phyloP scores from a whole-genome alignment of 1,284 basidiomycete genomes.

The Porogramme epimiltina region DNA sequence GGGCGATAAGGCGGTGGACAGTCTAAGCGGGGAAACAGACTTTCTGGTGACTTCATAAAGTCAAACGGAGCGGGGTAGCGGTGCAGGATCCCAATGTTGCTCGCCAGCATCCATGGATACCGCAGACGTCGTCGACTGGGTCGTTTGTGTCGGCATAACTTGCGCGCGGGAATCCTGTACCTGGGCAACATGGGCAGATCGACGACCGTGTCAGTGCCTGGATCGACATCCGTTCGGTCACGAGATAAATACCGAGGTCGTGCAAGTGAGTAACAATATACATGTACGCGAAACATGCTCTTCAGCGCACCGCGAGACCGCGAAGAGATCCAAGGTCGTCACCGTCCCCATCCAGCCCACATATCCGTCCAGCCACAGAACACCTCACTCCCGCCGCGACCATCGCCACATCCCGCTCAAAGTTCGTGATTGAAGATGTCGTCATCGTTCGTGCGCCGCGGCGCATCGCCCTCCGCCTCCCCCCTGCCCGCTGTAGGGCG shows the following conservation, averaged over 20 bases:
- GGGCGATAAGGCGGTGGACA: constrained; percentile 7
- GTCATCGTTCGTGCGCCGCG: constrained; percentile 27
- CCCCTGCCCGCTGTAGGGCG: constrained; percentile 10
- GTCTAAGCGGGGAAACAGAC: not conserved
- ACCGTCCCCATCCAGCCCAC: not conserved
- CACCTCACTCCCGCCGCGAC: not conserved
- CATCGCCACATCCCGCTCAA: constrained; percentile 18
- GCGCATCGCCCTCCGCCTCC: constrained; percentile 5
- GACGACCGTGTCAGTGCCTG: too few relatives aligned
- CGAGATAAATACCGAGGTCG: not conserved
- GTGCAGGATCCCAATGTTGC: too few relatives aligned
- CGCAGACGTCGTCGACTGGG: too few relatives aligned
- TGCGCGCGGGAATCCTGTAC: too few relatives aligned
- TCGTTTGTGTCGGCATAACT: too few relatives aligned
- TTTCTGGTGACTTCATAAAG: too few relatives aligned
- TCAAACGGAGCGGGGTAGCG: too few relatives aligned
- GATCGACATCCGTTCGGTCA: too few relatives aligned
- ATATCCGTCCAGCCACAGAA: constrained; percentile 1
- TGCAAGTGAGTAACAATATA: constrained; percentile 7
- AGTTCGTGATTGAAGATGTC: constrained; percentile 53
- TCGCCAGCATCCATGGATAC: too few relatives aligned
- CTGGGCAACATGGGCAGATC: too few relatives aligned
- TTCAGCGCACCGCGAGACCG: constrained; percentile 14
- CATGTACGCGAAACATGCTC: constrained; percentile 17
- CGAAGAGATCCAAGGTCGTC: not conserved